A percentile compares a stretch with the other conserved stretches of the same genome.
Conservation (phyloP, 371 early-diverging fungal species). For the Rhizomucor miehei region DNA sequence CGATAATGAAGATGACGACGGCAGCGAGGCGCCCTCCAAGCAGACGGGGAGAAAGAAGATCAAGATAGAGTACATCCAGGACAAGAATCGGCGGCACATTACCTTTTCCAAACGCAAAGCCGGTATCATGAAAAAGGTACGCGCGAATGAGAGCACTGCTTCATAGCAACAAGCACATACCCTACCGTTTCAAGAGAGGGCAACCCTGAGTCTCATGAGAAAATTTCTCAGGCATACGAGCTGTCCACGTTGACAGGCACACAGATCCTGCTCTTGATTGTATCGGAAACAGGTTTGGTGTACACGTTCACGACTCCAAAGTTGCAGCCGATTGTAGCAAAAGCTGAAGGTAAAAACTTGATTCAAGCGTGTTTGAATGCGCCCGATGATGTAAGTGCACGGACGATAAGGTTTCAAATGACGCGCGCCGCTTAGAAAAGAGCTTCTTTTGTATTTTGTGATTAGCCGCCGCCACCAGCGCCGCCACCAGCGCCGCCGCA, state of each 20-base stretch:
- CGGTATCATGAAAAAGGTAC: constrained; percentile 97
- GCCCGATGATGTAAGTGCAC: neutral
- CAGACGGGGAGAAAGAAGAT: constrained; percentile 86
- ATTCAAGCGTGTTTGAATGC: constrained; percentile 93
- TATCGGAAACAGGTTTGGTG: constrained; percentile 96
- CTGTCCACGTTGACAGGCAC: constrained; percentile 96
- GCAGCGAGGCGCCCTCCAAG: constrained; percentile 51
- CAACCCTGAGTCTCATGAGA: neutral
- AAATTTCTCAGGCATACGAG: constrained; percentile 80
- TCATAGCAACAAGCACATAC: neutral
- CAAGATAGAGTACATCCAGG: constrained; percentile 95
- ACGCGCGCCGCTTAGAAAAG: neutral
- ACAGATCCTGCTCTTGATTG: constrained; percentile 93
- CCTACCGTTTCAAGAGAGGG: constrained; percentile 1
- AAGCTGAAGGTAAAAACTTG: constrained; percentile 90
- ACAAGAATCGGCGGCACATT: constrained; percentile 92
- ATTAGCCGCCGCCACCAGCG: too few relatives aligned
- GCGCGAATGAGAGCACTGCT: neutral
- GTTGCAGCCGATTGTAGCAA: constrained; percentile 92
- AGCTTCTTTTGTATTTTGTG: too few relatives aligned
- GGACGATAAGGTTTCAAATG: too few relatives aligned
- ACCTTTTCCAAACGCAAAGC: constrained; percentile 98
- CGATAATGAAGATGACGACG: constrained; percentile 45
- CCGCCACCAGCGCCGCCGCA: neutral
- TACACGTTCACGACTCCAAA: constrained; percentile 98